Conservation (phyloP, 2,329 filamentous ascomycete genomes). For the Tolypocladium tropicale region DNA sequence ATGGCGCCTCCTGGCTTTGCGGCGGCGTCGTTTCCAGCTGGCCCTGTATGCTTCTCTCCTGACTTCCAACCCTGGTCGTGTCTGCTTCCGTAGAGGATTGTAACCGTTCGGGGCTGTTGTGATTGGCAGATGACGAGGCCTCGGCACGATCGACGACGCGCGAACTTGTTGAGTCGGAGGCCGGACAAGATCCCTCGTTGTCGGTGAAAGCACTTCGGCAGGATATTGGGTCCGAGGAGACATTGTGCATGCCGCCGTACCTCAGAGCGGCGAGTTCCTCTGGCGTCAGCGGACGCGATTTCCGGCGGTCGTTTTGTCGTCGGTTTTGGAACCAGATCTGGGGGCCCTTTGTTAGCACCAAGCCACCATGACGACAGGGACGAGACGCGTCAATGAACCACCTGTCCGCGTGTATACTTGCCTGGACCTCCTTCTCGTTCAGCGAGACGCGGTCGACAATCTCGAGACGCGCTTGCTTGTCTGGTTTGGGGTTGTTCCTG, state of each 20-base stretch:
- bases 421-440: slow-evolving; percentile 94
- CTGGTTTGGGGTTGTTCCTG: slow-evolving; percentile 75
- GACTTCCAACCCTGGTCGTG: slow-evolving; percentile 12
- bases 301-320: slow-evolving; percentile 83
- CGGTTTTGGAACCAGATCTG: slow-evolving; percentile 98
- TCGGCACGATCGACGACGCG: slow-evolving; percentile 12
- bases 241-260: slow-evolving; percentile 41
- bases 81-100: slow-evolving; percentile 12
- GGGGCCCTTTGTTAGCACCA: slow-evolving; percentile 9
- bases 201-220: slow-evolving; percentile 15
- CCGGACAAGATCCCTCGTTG: slow-evolving; percentile 14
- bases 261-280: slow-evolving; percentile 60
- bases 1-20: slow-evolving; percentile 14
- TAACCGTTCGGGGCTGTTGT: slow-evolving; percentile 3
- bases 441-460: slow-evolving; percentile 80
- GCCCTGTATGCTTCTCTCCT: not conserved
- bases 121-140: slow-evolving; percentile 10
- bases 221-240: slow-evolving; percentile 34
- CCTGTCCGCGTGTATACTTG: slow-evolving; percentile 33
- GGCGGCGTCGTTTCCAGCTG: slow-evolving; percentile 10
- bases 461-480: slow-evolving; percentile 75
- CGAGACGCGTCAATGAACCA: not conserved
- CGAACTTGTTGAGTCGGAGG: slow-evolving; percentile 16
- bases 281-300: slow-evolving; percentile 71
- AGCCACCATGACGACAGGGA: not conserved